Evolutionary conservation across 2,329 filamentous ascomycete species (phyloP).

Genomic region (Cryphonectria radicalis): DNA sequence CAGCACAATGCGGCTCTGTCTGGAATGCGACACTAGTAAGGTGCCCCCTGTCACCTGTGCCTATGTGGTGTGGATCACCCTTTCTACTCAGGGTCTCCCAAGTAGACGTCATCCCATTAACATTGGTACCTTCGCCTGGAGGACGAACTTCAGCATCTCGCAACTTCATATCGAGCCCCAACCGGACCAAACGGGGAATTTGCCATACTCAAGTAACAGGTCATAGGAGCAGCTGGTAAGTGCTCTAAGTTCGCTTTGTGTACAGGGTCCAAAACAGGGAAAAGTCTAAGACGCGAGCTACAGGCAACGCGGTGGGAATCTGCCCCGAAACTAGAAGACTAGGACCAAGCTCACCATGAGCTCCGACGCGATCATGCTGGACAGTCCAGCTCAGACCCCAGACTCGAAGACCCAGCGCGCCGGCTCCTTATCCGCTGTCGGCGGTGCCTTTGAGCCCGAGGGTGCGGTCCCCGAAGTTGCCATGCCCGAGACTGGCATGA

Average conservation of each 20-base stretch:
- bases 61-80: neutral
- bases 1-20: neutral
- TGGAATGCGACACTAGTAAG: neutral
- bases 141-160: neutral
- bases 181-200: neutral
- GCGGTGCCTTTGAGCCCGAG: slow-evolving; percentile 13
- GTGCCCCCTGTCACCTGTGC: neutral
- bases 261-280: neutral
- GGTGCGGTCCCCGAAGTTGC: slow-evolving; percentile 19
- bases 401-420: slow-evolving; percentile 25
- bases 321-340: neutral
- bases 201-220: neutral
- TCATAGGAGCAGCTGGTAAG: neutral
- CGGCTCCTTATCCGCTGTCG: neutral
- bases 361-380: slow-evolving; percentile 28
- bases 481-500: slow-evolving; percentile 23
- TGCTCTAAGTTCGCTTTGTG: neutral
- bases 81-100: neutral
- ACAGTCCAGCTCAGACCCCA: slow-evolving; percentile 29
- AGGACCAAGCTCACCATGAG: slow-evolving; percentile 15
- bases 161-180: neutral
- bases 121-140: neutral
- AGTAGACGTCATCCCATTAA: slow-evolving; percentile 8
- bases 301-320: neutral
- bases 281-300: neutral